phyloP scores from a whole-genome alignment of 2,329 filamentous ascomycete species.

The Aspergillus quadrilineatus region DNA sequence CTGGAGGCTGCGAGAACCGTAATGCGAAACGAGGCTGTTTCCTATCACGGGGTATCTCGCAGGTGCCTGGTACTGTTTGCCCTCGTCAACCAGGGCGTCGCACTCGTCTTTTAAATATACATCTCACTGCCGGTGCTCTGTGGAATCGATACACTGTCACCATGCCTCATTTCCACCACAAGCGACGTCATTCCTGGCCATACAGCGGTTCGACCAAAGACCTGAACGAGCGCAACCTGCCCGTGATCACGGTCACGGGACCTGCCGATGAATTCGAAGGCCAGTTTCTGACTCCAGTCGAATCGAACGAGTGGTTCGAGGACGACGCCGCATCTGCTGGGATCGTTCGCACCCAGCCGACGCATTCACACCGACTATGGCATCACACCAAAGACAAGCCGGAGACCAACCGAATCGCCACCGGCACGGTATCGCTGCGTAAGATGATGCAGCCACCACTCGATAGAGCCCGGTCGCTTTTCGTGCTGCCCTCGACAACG shows the following conservation, averaged over 20 bases:
- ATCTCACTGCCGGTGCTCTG: background rate
- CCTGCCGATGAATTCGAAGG: slow-evolving; percentile 7
- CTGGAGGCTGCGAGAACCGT: background rate
- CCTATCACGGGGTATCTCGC: slow-evolving; percentile 1
- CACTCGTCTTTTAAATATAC: slow-evolving; percentile 1
- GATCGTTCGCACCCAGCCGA: slow-evolving; percentile 27
- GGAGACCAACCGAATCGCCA: background rate
- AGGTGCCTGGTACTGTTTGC: slow-evolving; percentile 3
- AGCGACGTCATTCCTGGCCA: slow-evolving; percentile 40
- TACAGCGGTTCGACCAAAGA: slow-evolving; percentile 29
- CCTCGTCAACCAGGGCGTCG: background rate
- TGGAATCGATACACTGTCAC: background rate
- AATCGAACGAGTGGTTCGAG: slow-evolving; percentile 25
- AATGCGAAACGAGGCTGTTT: background rate
- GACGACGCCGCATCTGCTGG: slow-evolving; percentile 36
- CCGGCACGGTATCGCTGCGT: slow-evolving; percentile 20
- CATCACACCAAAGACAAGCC: slow-evolving; percentile 12
- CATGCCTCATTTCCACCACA: slow-evolving; percentile 33
- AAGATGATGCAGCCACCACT: slow-evolving; percentile 33
- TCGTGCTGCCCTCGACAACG: slow-evolving; percentile 29
- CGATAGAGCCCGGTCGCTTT: slow-evolving; percentile 32
- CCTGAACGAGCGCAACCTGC: slow-evolving; percentile 23
- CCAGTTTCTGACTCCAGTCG: slow-evolving; percentile 20
- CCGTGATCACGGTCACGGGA: slow-evolving; percentile 20
- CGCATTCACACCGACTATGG: slow-evolving; percentile 27